Evolutionary conservation across 1,284 basidiomycete species (phyloP), one percentile per base, ranked within the genome.

Genomic region (Cerioporus squamosus): DNA sequence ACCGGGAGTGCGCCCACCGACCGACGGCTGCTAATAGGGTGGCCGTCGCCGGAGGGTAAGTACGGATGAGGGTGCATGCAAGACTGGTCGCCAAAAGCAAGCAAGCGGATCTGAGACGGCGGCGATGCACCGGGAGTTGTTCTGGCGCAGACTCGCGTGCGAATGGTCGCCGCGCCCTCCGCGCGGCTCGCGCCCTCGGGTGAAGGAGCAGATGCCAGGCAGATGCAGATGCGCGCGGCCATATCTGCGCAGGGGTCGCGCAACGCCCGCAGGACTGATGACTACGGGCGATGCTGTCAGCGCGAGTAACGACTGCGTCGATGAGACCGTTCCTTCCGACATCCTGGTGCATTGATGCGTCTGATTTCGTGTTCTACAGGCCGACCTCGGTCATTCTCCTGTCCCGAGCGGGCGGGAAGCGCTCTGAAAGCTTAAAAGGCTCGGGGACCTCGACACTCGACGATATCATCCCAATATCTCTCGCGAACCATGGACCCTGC

Each of bases 401-500:
- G 15, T 23, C 51, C 62, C 62, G 62, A 58, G 22, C 33, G 15
- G 23, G 18, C 20, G 14, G 29, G 22, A 55, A 48, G 62, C 62
- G 59, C 62, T 54, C 39, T 31, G 20, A 20, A 52, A 52, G 44
- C 36, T 61, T 61, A 61, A 64, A 61, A 57, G 51, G 56, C 56
- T 36, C 8, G 33, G 33, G 33, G 33, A 3, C 3, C 33, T 36
- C 33, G 33, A 53, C 43, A 29, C 33, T 17, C 22, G 18, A 55
- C 39, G 50, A 43, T 36, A 20, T 36, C 17, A 43, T 53, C 46
- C 31, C 40, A 42, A n/a, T 6, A 6, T 14, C 12, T 42, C 40
- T 22, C 40, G n/a, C n/a, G 17, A 53, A 44, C 45, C 57, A 86
- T 86, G 84, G 75, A 85, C 62, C 81, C 83, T 38, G 60, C 68